Conservation (phyloP, 1,139 yeast species). For the Kodamaea plutei region DNA sequence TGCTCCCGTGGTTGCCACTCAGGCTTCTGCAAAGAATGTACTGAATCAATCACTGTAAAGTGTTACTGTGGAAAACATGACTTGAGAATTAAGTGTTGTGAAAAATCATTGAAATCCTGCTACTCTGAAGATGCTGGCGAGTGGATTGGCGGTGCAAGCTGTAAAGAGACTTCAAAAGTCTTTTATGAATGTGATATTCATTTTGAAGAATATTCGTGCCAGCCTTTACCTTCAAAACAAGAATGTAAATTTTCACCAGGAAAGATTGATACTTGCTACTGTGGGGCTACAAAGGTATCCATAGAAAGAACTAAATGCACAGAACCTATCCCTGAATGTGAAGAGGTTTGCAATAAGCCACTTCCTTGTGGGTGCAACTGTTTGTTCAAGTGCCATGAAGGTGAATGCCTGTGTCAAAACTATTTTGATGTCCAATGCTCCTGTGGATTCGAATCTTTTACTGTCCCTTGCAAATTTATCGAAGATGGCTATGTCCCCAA, state of each 20-base stretch:
- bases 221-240: constrained; percentile 43
- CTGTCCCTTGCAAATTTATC: constrained; percentile 61
- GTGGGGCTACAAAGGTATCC: constrained; percentile 53
- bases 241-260: constrained; percentile 65
- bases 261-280: constrained; percentile 60
- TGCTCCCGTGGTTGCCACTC: constrained; percentile 52
- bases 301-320: constrained; percentile 52
- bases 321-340: constrained; percentile 78
- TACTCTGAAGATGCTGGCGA: constrained; percentile 10
- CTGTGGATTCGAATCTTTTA: constrained; percentile 47
- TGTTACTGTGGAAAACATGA: constrained; percentile 75
- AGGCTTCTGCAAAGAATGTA: constrained; percentile 79
- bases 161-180: constrained; percentile 49
- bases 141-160: constrained; percentile 65
- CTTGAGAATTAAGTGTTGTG: constrained; percentile 45
- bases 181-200: constrained; percentile 68
- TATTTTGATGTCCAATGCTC: constrained; percentile 45
- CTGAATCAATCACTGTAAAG: constrained; percentile 27
- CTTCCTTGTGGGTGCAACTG: constrained; percentile 76
- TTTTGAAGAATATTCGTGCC: constrained; percentile 55
- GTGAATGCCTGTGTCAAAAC: constrained; percentile 65
- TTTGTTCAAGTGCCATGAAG: constrained; percentile 67
- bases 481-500: constrained; percentile 50
- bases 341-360: constrained; percentile 53
- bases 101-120: constrained; percentile 34